Evolutionary conservation across 2,329 filamentous ascomycete genomes (phyloP).

Genomic region (Cladosporium cucumerinum): DNA sequence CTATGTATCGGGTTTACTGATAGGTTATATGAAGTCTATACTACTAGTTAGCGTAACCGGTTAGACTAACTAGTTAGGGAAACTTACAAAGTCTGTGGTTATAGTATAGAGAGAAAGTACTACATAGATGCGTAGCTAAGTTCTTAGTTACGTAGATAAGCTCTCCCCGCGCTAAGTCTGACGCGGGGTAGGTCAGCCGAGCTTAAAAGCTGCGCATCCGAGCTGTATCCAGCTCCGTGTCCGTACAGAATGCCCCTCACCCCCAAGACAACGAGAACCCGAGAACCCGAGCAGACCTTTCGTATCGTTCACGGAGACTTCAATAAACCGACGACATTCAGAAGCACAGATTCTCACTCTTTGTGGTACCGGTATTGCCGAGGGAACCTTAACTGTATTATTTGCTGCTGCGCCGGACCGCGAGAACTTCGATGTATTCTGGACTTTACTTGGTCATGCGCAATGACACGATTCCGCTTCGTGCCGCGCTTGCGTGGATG

Average conservation of each 20-base stretch:
- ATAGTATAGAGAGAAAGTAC: no score
- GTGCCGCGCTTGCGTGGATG: neutral
- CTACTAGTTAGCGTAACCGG: no score
- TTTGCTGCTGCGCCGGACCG: neutral
- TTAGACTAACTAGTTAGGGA: no score
- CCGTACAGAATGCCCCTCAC: neutral
- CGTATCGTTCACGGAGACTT: neutral
- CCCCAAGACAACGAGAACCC: neutral
- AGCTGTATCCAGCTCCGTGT: neutral
- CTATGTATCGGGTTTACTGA: no score
- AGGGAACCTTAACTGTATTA: neutral
- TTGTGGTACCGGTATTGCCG: neutral
- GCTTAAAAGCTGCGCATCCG: no score
- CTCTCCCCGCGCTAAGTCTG: no score
- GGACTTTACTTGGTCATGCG: neutral
- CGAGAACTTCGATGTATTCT: neutral
- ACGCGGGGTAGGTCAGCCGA: no score
- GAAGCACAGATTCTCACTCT: neutral
- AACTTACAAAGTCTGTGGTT: no score
- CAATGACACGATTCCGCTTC: neutral
- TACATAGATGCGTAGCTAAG: no score
- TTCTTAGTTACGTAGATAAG: no score
- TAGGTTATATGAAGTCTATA: no score
- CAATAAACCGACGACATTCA: neutral
- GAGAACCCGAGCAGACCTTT: constrained; percentile 3